Conservation (phyloP, 1,284 basidiomycete species). For the Athelia sp. region DNA sequence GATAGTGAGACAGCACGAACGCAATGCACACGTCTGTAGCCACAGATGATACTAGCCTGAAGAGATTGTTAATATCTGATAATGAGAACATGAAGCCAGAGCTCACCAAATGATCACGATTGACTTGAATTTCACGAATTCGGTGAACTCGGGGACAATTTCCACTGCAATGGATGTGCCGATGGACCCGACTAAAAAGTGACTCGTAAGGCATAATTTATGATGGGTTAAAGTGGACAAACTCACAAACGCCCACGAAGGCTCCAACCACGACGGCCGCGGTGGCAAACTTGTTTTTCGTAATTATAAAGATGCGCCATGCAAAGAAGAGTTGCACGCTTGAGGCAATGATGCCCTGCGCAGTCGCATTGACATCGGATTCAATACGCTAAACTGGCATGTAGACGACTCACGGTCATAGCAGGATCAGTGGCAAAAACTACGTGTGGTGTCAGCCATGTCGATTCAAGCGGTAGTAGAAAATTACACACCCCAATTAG, state of each 20-base stretch:
- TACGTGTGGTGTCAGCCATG: not conserved
- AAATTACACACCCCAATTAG: slow-evolving; percentile 9
- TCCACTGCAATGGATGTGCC: slow-evolving; percentile 29
- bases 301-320: slow-evolving; percentile 25
- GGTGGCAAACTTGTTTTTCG: slow-evolving; percentile 15
- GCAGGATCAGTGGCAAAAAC: slow-evolving; percentile 7
- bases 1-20: slow-evolving; percentile 23
- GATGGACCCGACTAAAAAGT: slow-evolving; percentile 18
- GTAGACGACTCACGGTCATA: slow-evolving; percentile 10
- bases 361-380: no score
- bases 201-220: no score
- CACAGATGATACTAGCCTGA: slow-evolving; percentile 22
- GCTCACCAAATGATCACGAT: slow-evolving; percentile 29
- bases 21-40: slow-evolving; percentile 27
- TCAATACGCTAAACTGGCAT: no score
- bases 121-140: slow-evolving; percentile 30
- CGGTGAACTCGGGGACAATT: slow-evolving; percentile 26
- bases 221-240: no score
- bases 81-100: not conserved
- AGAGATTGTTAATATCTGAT: not conserved
- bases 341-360: slow-evolving; percentile 26
- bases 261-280: slow-evolving; percentile 11
- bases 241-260: slow-evolving; percentile 10
- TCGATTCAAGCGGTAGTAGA: not conserved
- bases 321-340: slow-evolving; percentile 32